Evolutionary conservation across 1,139 yeast species (phyloP), one percentile per base, ranked within the genome.

Genomic region (Taphrina pruni): DNA sequence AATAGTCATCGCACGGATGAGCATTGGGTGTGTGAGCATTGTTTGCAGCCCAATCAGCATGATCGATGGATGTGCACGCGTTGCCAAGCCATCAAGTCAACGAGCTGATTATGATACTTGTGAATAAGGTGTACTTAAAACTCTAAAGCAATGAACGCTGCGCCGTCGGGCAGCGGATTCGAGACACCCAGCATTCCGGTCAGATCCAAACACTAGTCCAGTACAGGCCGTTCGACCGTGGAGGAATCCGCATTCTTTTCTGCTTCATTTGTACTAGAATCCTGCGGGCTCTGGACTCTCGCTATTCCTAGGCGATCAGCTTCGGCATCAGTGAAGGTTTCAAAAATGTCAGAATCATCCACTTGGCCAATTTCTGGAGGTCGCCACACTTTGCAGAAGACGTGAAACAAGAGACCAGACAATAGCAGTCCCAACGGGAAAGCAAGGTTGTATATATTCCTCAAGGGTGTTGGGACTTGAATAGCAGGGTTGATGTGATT

Each of bases 331-430:
- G 72, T 70, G 43, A 70, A 81, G 1, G 83, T 81, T 36, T 78
- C 79, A 72, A 77, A 81, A 65, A 77, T 77, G 73, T 82, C 84
- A 60, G 76, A 75, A 12, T 77, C 78, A 72, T 82, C 84, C 32
- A 75, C 74, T 60, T 74, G 74, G 26, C 80, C 78, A 0, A 75
- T 72, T 26, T 81, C 80, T 60, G 74, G 73, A 26, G 79, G 72
- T 26, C 85, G 85, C 76, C 78, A 81, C 9, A 80, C 56, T 43
- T 74, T 50, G 72, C 81, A 79, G 52, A 81, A 69, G 0, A 75
- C 73, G 77, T 79, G 79, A 72, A 82, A 81, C 0, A 77, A 70
- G 64, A 77, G 74, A 71, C 82, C 82, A 1, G 84, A 78, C 39
- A 82, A 79, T 32, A 76, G 73, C 68, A 81, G 82, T 0, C 84